Base-by-base conservation (phyloP, 1,284 basidiomycete genomes). In the Trametes versicolor region DNA sequence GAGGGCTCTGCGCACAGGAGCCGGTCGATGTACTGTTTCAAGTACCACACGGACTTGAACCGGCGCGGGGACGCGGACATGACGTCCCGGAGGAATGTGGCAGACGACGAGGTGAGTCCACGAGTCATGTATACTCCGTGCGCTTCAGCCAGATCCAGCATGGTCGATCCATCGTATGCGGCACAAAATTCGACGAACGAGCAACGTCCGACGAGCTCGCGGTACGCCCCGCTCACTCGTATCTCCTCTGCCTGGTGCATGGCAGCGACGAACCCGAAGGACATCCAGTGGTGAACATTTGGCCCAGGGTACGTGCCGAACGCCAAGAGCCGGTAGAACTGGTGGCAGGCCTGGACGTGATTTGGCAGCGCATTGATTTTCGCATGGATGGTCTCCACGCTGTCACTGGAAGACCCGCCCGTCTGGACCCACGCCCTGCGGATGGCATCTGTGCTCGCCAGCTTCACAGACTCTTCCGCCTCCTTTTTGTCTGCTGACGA, bases 21-120 rank as follows among this genome's bases (percentile, higher is more conserved):
- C 52, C 74, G 2, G 39, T 62, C 64, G 25, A 65, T 7, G 52
- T 65, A 77, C 37, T 75, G 71, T 68, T 81, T 83, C 32, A 83
- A 72, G 34, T 72, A 15, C 81, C 81, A 83, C 23, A 81, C 80
- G 0, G 80, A 79, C 55, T 76, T 74, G 34, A 58, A 55, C 2
- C 17, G 5, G 9, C 12, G 5, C 10, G 71, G 70, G 2, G 69
- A 66, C n/a, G 55, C 45, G 1, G 43, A 52, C 49, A 81, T 65
- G 15, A 78, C 41, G 41, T 43, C 41, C 21, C 45, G 23, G 45
- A 48, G 25, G 45, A 25, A 48, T 21, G 15, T 21, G 6, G 21
- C 45, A 21, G 45, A 4, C 2, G 45, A 10, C 9, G 45, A 9
- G 17, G 3, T 25, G 7, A 17, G 12, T 12, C 23, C 21, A 23